A percentile compares a stretch with the other conserved stretches of the same genome.
phyloP scores from a whole-genome alignment of 345 rosid genomes.

The Clausena lansium region DNA sequence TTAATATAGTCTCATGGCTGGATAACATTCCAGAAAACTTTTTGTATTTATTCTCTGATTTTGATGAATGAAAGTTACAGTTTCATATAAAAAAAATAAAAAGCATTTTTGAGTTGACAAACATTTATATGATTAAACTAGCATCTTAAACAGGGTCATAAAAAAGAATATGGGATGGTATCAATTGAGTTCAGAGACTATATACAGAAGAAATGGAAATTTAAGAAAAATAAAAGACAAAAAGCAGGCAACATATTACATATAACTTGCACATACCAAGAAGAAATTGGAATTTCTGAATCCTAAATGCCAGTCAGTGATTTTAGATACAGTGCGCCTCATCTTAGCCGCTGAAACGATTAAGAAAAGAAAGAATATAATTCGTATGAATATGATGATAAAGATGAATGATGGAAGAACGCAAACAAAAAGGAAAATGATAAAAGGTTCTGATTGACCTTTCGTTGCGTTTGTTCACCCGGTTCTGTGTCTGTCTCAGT shows the following conservation, averaged over 20 bases:
- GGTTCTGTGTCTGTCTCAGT: neutral
- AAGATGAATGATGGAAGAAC: neutral
- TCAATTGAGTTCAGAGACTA: neutral
- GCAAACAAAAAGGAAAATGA: neutral
- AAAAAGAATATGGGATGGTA: neutral
- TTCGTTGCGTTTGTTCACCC: neutral
- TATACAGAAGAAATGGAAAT: too few species aligned
- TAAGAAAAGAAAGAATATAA: neutral
- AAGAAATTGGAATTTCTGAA: slow-evolving; percentile 23
- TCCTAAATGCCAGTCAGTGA: slow-evolving; percentile 23
- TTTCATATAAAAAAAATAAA: too few species aligned
- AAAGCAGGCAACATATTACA: neutral
- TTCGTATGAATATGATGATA: neutral
- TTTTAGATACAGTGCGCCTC: slow-evolving; percentile 35
- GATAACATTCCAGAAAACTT: too few species aligned
- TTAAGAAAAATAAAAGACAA: neutral
- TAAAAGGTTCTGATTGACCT: neutral
- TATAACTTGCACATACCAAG: slow-evolving; percentile 17
- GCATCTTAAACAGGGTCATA: neutral
- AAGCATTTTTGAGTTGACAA: neutral
- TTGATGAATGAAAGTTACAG: too few species aligned
- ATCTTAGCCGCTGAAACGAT: slow-evolving; percentile 24
- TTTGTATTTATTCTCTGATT: too few species aligned
- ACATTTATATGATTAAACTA: neutral
- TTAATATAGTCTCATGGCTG: too few species aligned